Conservation (phyloP, 345 rosid genomes). For the Linum trigynum region DNA sequence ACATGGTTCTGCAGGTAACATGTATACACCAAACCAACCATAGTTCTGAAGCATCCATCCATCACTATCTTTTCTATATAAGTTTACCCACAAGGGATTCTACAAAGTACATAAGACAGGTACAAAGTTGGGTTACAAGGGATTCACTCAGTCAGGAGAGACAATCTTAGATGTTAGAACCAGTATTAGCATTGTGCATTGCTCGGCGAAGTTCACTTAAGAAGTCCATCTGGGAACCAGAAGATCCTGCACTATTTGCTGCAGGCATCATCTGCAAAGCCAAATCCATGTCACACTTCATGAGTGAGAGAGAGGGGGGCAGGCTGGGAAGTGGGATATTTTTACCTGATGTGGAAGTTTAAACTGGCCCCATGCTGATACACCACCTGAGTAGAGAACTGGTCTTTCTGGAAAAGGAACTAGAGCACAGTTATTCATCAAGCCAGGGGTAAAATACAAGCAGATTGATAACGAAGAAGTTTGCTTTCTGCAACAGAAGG, state of each 20-base stretch:
- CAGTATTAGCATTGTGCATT: conserved; percentile 27
- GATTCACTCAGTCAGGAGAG: conserved; percentile 14
- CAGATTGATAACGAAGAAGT: neutral
- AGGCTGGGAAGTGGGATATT: neutral
- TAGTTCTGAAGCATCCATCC: neutral
- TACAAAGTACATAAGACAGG: neutral
- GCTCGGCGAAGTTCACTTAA: conserved; percentile 45
- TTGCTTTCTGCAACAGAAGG: neutral
- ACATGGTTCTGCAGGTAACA: neutral
- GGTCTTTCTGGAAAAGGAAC: conserved; percentile 44
- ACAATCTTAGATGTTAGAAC: neutral
- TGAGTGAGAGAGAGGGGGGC: neutral
- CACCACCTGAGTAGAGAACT: conserved; percentile 39
- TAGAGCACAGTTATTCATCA: neutral
- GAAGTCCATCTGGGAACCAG: conserved; percentile 45
- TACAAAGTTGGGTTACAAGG: neutral
- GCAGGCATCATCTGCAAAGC: conserved; percentile 28
- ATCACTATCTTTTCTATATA: neutral
- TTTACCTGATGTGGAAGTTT: conserved; percentile 65
- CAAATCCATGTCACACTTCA: conserved; percentile 9
- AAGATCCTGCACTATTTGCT: conserved; percentile 24
- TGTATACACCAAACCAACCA: neutral
- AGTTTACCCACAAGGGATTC: neutral
- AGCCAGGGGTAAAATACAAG: neutral
- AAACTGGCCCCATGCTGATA: conserved; percentile 40